Conservation (phyloP, 441 rosid genomes). For the Gossypium lobatum region DNA sequence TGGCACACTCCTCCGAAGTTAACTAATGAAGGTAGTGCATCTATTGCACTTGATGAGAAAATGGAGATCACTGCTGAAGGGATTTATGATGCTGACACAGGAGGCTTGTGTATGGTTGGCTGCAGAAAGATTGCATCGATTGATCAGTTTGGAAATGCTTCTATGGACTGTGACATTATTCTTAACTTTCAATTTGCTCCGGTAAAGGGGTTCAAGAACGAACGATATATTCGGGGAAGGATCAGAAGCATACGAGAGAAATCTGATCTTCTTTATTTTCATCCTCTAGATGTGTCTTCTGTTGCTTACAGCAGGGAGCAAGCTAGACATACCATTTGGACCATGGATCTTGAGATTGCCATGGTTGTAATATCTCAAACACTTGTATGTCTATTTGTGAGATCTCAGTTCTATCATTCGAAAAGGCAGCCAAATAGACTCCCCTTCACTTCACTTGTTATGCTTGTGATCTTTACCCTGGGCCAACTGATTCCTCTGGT, state of each 20-base stretch:
- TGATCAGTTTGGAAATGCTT: too few relatives aligned
- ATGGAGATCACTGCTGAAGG: neutral
- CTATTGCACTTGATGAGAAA: neutral
- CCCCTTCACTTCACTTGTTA: slow-evolving; percentile 23
- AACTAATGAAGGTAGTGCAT: neutral
- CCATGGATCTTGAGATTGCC: too few relatives aligned
- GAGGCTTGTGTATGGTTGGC: too few relatives aligned
- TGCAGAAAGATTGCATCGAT: too few relatives aligned
- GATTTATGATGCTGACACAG: too few relatives aligned
- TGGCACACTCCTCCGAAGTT: neutral
- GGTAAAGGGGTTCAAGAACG: neutral
- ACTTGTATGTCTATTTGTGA: slow-evolving; percentile 17
- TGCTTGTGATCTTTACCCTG: slow-evolving; percentile 29
- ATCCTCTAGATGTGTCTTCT: slow-evolving; percentile 16
- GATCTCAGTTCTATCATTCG: slow-evolving; percentile 22
- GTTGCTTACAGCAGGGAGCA: neutral
- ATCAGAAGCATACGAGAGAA: slow-evolving; percentile 24
- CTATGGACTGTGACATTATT: too few relatives aligned
- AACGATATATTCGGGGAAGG: slow-evolving; percentile 23
- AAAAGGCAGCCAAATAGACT: slow-evolving; percentile 24
- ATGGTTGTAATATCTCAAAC: too few relatives aligned
- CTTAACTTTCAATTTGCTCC: too few relatives aligned
- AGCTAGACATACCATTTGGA: neutral
- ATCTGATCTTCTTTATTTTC: slow-evolving; percentile 29
- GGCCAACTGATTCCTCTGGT: slow-evolving; percentile 27